phyloP scores from a whole-genome alignment of 1,284 basidiomycete species.

The Ganoderma multipileum region DNA sequence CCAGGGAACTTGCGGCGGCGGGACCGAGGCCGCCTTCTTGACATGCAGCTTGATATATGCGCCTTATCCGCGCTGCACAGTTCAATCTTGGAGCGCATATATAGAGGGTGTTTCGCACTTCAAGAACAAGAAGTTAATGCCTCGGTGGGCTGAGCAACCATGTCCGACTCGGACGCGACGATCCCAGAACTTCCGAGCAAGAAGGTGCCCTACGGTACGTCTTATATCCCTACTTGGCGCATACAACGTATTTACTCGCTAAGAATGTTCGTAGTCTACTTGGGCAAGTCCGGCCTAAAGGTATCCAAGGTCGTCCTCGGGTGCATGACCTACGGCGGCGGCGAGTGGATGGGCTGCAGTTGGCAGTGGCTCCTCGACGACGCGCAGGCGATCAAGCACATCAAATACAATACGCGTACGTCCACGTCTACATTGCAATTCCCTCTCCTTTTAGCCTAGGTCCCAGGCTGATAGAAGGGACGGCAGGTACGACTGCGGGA shows the following conservation, averaged over 20 bases:
- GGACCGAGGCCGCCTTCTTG: not conserved
- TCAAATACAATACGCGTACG: constrained; percentile 48
- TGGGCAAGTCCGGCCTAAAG: constrained; percentile 49
- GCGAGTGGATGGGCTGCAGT: constrained; percentile 40
- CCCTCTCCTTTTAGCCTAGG: too few relatives aligned
- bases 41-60: too few relatives aligned
- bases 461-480: not conserved
- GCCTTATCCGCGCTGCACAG: not conserved
- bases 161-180: not conserved
- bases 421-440: not conserved
- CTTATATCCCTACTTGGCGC: not conserved
- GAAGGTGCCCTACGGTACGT: not conserved
- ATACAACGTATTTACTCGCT: not conserved
- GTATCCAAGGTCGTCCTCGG: constrained; percentile 49
- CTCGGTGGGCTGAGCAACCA: not conserved
- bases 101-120: not conserved
- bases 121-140: not conserved
- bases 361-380: constrained; percentile 44
- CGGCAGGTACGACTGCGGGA: constrained; percentile 33
- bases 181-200: constrained; percentile 1
- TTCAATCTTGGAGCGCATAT: not conserved
- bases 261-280: constrained; percentile 37
- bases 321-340: constrained; percentile 46
- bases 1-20: not conserved
- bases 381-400: constrained; percentile 40